Base-by-base conservation (phyloP, 257 asterid species). In the Ilex aquifolium region DNA sequence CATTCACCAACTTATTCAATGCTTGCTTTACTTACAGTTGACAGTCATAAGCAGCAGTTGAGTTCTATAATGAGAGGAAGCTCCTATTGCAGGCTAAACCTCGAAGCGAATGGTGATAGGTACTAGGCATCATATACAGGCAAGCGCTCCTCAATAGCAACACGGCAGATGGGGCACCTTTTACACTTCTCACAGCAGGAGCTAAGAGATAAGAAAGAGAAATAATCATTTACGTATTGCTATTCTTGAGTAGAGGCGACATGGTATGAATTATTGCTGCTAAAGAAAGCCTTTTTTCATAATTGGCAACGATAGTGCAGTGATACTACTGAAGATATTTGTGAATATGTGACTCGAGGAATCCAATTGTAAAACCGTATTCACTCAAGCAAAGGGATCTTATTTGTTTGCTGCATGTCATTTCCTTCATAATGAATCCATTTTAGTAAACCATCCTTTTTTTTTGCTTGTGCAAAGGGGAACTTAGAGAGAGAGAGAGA, bases 111-210 rank as follows among this genome's bases (percentile, higher is more conserved):
- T 10, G 31, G 8, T 6, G 10, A 30, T 53, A 59, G 52, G 40
- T 68, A 67, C 78, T 83, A 87, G 60, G 83, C 96, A 16, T 92
- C 99, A 53, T 69, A 62, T 53, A 92, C 89, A 27, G 77, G 86
- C 60, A 87, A 32, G 52, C 93, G 95, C 31, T 85, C 99, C 56
- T 89, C 96, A 56, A 92, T 77, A 54, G 74, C 74, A 32, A 92
- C 79, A 2, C 97, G 93, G 69, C 99, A 92, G 52, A 92, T 79
- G 42, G 99, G 99, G 79, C 99, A 92, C 73, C 74, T 86, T 87
- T 89, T 87, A 83, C 99, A 92, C 81, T 81, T 89, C 31, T 82
- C 97, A 27, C 91, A 72, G 56, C 97, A 89, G 46, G 75, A 48
- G 78, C 99, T 92, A 90, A 68, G 31, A 46, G 52, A 52, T 21